Conservation (phyloP, 1,284 basidiomycete genomes). For the Acaromyces ingoldii region DNA sequence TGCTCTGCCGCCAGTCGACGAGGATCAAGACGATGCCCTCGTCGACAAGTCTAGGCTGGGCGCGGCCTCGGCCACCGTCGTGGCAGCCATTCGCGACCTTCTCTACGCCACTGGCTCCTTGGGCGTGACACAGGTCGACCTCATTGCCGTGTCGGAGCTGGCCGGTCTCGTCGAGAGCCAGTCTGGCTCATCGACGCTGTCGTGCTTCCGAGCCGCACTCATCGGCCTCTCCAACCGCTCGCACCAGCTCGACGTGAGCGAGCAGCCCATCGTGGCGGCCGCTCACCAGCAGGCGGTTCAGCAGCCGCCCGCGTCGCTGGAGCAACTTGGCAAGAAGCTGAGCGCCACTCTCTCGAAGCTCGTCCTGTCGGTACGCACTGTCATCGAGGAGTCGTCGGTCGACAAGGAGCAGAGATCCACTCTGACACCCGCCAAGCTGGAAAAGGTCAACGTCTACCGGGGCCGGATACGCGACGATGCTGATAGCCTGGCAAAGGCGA, state of each 20-base stretch:
- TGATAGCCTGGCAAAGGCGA: conserved; percentile 24
- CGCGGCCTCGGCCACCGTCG: conserved; percentile 19
- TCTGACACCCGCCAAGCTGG: conserved; percentile 4
- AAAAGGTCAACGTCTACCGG: conserved; percentile 35
- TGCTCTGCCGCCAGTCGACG: not conserved
- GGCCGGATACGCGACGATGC: conserved; percentile 40
- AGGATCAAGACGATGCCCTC: conserved; percentile 2
- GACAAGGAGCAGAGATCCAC: not conserved
- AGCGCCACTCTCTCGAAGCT: conserved; percentile 55
- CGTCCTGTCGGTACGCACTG: conserved; percentile 53
- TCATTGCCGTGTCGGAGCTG: conserved; percentile 24
- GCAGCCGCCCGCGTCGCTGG: conserved; percentile 33
- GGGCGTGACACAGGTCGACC: conserved; percentile 19
- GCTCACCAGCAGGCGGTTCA: conserved; percentile 2
- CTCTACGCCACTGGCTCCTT: conserved; percentile 31
- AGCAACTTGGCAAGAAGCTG: conserved; percentile 53
- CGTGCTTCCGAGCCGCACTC: conserved; percentile 9
- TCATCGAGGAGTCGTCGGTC: conserved; percentile 35
- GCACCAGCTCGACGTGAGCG: not conserved
- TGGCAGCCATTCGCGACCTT: conserved; percentile 23
- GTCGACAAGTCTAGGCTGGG: conserved; percentile 21
- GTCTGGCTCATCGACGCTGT: conserved; percentile 5
- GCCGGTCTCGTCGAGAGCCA: conserved; percentile 1
- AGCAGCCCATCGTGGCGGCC: conserved; percentile 1
- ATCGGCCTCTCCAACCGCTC: not conserved